A percentile compares a stretch with the other conserved stretches of the same genome.
phyloP scores from a whole-genome alignment of 768 basidiomycete species.

The Glaciozyma antarctica region DNA sequence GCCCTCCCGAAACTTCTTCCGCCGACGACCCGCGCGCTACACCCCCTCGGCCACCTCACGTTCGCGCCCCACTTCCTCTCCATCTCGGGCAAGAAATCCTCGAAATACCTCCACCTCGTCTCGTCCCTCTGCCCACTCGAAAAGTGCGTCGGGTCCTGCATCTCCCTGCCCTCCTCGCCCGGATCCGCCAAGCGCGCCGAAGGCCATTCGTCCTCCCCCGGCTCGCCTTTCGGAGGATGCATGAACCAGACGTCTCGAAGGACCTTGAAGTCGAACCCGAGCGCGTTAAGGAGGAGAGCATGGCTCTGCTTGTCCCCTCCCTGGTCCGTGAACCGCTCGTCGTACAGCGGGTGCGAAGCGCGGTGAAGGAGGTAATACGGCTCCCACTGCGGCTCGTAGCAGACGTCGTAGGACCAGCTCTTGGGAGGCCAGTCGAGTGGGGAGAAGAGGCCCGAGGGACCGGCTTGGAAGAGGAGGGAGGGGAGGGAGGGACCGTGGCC shows the following conservation, averaged over 20 bases:
- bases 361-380: conserved; percentile 19
- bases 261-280: conserved; percentile 11
- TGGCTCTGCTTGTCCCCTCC: conserved; percentile 21
- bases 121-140: conserved; percentile 10
- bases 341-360: conserved; percentile 17
- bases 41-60: conserved; percentile 9
- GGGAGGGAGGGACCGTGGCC: conserved; percentile 18
- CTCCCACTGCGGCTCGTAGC: conserved; percentile 23
- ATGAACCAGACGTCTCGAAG: conserved; percentile 8
- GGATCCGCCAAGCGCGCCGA: not conserved
- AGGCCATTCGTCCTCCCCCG: conserved; percentile 13
- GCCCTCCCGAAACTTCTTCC: conserved; percentile 8
- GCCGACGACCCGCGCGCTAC: conserved; percentile 1
- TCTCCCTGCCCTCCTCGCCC: not conserved
- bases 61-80: conserved; percentile 2
- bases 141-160: conserved; percentile 3
- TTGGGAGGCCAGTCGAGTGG: not conserved
- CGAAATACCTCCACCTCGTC: conserved; percentile 14
- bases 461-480: conserved; percentile 7
- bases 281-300: conserved; percentile 11
- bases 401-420: not conserved
- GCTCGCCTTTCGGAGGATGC: conserved; percentile 9
- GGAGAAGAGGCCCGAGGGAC: not conserved
- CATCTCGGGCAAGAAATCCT: conserved; percentile 15
- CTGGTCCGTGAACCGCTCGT: conserved; percentile 22